Conservation (phyloP, 192 early-diverging fungal genomes). For the Pilobolus umbonatus region DNA sequence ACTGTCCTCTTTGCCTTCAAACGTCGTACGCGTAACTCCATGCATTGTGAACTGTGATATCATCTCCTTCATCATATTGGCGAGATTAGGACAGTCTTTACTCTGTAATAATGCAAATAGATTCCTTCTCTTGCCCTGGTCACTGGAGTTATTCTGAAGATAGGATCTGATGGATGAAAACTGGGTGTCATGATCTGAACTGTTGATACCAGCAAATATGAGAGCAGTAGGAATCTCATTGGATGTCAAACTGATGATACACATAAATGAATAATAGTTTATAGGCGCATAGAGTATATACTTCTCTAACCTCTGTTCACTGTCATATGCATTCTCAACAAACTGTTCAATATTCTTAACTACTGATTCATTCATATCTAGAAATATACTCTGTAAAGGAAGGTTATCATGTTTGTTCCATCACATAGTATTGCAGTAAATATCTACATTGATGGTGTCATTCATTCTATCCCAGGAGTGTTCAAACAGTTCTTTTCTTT, state of each 20-base stretch:
- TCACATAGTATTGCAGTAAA: background rate
- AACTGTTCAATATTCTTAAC: slow-evolving; percentile 56
- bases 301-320: slow-evolving; percentile 19
- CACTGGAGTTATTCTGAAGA: slow-evolving; percentile 15
- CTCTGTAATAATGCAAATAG: slow-evolving; percentile 66
- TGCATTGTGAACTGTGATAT: slow-evolving; percentile 59
- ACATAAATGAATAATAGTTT: slow-evolving; percentile 9
- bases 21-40: slow-evolving; percentile 19
- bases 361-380: slow-evolving; percentile 54
- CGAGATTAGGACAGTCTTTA: slow-evolving; percentile 60
- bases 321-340: slow-evolving; percentile 49
- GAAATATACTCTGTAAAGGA: slow-evolving; percentile 33
- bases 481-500: slow-evolving; percentile 46
- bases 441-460: slow-evolving; percentile 37
- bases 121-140: slow-evolving; percentile 14
- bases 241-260: slow-evolving; percentile 47
- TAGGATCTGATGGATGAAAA: slow-evolving; percentile 60
- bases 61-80: slow-evolving; percentile 54
- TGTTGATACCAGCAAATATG: slow-evolving; percentile 73
- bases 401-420: background rate
- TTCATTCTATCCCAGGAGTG: slow-evolving; percentile 51
- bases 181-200: slow-evolving; percentile 67
- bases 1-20: slow-evolving; percentile 10
- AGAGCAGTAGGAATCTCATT: slow-evolving; percentile 70
- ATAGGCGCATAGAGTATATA: background rate